Evolutionary conservation across 306 rosid genomes (phyloP), one percentile per base, ranked within the genome.

Genomic region (Trichosanthes cucumerina): DNA sequence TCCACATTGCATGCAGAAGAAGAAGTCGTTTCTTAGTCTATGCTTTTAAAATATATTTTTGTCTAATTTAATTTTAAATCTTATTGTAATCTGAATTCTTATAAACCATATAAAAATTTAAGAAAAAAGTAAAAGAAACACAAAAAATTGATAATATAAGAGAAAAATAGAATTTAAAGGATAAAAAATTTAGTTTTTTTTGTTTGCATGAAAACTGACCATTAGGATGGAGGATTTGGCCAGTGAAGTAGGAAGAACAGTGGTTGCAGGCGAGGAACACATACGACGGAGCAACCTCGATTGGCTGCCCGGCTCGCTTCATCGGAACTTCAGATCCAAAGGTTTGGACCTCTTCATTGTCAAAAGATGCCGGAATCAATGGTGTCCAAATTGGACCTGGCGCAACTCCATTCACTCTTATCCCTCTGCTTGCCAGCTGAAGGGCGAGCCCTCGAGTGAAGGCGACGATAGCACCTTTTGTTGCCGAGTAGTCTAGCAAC

Each of bases 331-430:
- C 71, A 0, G 80, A 19, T 9, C 97, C 92, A 16, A 90, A 88
- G 6, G 69, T 44, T 12, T 41, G 78, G 3, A 69, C 63, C 53
- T 88, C 79, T 4, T 86, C 90, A 14, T 76, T 86, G 3, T 52
- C 46, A 4, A 87, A 80, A 1, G 93, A 87, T 1, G 93, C 79
- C 0, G 92, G 90, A 46, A 81, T 83, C 33, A 93, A 52, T 2
- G 97, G 97, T 1, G 97, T 90, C 93, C 97, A 93, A 2, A 91
- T 88, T 9, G 98, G 97, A 65, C 98, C 97, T 0, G 96, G 97
- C 0, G 96, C 98, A 2, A 93, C 98, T 2, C 93, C 98, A 6
- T 91, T 91, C 33, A 93, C 97, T 3, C 93, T 79, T 62, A 91
- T 91, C 58, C 93, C 92, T 79, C 44, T 83, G 52, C 7, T 75